phyloP scores from a whole-genome alignment of 495 filamentous ascomycete genomes.

The Talaromyces ruber region DNA sequence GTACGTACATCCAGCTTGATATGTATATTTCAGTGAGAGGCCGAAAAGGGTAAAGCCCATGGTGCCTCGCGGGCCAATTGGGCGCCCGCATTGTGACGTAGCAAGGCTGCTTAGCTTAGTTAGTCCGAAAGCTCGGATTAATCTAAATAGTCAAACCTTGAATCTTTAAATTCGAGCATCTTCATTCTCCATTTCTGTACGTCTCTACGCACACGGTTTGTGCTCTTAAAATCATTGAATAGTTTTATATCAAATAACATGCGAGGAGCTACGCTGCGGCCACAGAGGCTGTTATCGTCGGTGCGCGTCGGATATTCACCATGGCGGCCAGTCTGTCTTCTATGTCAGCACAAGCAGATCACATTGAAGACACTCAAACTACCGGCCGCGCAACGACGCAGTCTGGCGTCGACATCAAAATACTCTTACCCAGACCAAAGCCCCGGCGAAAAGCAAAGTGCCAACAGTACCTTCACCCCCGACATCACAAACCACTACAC shows the following conservation, averaged over 20 bases:
- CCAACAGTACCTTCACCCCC: constrained; percentile 10
- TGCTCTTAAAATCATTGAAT: too few relatives aligned
- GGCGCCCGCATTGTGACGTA: background rate
- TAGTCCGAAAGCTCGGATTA: background rate
- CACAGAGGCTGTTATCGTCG: background rate
- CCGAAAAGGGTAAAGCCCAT: background rate
- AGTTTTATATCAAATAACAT: background rate
- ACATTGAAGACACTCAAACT: background rate
- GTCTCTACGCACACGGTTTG: too few relatives aligned
- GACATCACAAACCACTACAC: constrained; percentile 62
- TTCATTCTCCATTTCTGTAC: background rate
- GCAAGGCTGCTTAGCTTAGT: background rate
- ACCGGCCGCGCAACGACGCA: constrained; percentile 1
- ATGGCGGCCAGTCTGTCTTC: background rate
- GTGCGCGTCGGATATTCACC: background rate
- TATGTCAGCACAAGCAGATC: background rate
- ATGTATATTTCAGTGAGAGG: background rate
- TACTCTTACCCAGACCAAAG: background rate
- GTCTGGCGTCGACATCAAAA: background rate
- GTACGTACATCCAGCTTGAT: background rate
- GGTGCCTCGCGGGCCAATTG: background rate
- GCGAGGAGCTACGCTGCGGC: background rate
- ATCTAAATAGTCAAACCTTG: background rate
- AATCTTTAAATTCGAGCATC: background rate
- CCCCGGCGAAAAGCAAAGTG: background rate